A percentile compares a stretch with the other conserved stretches of the same genome.
phyloP scores from a whole-genome alignment of 2,329 filamentous ascomycete species.

The Didymosphaeria variabile region DNA sequence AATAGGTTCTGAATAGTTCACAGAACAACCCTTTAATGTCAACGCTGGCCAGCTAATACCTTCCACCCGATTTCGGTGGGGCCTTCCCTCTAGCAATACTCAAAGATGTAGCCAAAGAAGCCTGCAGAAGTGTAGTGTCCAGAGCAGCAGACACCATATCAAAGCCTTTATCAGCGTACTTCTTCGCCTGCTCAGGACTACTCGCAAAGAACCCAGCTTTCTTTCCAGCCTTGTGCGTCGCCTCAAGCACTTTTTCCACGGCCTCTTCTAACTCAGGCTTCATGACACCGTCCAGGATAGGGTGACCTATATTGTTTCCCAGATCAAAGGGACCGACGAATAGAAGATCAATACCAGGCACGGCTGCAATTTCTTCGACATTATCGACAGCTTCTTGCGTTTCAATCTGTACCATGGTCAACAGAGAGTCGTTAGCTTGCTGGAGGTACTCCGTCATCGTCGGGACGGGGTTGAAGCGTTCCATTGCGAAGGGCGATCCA shows the following conservation, averaged over 20 bases:
- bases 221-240: not conserved
- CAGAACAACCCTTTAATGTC: too few relatives aligned
- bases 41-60: not conserved
- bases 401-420: conserved; percentile 10
- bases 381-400: not conserved
- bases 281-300: not conserved
- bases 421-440: not conserved
- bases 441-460: conserved; percentile 3
- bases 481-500: not conserved
- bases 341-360: not conserved
- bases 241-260: not conserved
- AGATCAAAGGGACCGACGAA: conserved; percentile 1
- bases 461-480: not conserved
- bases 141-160: conserved; percentile 1
- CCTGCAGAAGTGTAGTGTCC: conserved; percentile 3
- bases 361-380: conserved; percentile 2
- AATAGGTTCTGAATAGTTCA: too few relatives aligned
- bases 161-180: not conserved
- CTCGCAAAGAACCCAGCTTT: conserved; percentile 4
- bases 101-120: not conserved
- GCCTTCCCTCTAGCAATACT: not conserved
- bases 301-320: conserved; percentile 1
- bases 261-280: conserved; percentile 1
- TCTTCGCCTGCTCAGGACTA: conserved; percentile 1
- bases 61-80: not conserved